Conservation (phyloP, 1,284 basidiomycete species). For the Acaromyces ingoldii region DNA sequence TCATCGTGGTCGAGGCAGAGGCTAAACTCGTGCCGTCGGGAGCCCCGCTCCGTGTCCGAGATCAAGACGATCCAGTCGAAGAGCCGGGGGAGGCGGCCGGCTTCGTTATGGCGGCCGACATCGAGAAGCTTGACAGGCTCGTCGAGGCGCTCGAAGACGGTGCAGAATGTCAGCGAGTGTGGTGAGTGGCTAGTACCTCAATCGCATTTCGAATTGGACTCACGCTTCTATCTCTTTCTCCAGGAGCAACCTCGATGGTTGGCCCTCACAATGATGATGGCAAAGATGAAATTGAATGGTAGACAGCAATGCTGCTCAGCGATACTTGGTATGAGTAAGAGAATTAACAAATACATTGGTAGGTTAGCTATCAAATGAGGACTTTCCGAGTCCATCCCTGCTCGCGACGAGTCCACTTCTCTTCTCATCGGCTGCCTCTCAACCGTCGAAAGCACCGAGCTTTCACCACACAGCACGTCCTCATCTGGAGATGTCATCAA, state of each 20-base stretch:
- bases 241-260: slow-evolving; percentile 12
- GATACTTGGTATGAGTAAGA: too few relatives aligned
- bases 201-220: background rate
- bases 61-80: background rate
- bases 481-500: too few relatives aligned
- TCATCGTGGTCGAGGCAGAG: slow-evolving; percentile 6
- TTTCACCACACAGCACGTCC: too few relatives aligned
- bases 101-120: slow-evolving; percentile 4
- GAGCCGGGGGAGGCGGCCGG: slow-evolving; percentile 4
- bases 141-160: slow-evolving; percentile 10
- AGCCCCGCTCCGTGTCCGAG: slow-evolving; percentile 5
- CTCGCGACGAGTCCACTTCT: too few relatives aligned
- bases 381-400: too few relatives aligned
- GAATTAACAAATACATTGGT: too few relatives aligned
- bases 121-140: slow-evolving; percentile 14
- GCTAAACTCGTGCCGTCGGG: slow-evolving; percentile 4
- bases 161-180: slow-evolving; percentile 14
- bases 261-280: slow-evolving; percentile 12
- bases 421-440: too few relatives aligned
- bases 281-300: too few relatives aligned
- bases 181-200: slow-evolving; percentile 1
- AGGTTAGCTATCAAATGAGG: too few relatives aligned
- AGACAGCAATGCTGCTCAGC: too few relatives aligned
- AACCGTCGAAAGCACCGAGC: too few relatives aligned
- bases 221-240: background rate